These are phyloP conservation scores for Elsinoe perseae DNA, from an alignment of 2,329 filamentous ascomycete genomes.

Conservation along the genomic window DNA sequence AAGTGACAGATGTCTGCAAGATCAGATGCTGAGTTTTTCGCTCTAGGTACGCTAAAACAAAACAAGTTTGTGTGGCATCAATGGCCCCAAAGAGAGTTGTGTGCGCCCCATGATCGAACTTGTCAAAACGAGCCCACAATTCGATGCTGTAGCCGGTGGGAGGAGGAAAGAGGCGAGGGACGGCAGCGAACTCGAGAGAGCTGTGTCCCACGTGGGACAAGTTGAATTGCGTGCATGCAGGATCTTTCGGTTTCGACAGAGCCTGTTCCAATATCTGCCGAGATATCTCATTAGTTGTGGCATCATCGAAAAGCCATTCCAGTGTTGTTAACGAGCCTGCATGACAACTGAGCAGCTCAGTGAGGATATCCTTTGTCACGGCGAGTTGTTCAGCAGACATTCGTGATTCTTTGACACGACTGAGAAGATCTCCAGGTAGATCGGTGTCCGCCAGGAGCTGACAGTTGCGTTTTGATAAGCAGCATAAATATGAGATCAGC, in stretches of 20 bases:
- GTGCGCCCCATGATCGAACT: constrained; percentile 75
- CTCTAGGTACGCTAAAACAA: constrained; percentile 87
- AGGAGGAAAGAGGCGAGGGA: constrained; percentile 80
- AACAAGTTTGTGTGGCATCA: constrained; percentile 85
- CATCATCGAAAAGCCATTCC: constrained; percentile 56
- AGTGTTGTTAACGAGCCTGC: constrained; percentile 44
- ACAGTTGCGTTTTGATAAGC: background rate
- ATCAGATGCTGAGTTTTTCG: constrained; percentile 91
- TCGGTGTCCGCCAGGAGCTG: background rate
- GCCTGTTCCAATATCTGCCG: constrained; percentile 67
- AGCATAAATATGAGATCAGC: background rate
- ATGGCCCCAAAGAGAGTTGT: constrained; percentile 96
- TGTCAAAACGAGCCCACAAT: constrained; percentile 81
- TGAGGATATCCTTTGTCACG: background rate
- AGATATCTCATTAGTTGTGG: constrained; percentile 43
- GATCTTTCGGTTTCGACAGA: constrained; percentile 65
- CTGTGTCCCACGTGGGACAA: constrained; percentile 79
- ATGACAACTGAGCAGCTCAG: background rate
- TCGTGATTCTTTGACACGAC: background rate
- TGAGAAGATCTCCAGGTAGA: background rate
- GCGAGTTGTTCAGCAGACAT: background rate
- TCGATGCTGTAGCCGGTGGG: constrained; percentile 79
- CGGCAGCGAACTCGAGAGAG: constrained; percentile 79
- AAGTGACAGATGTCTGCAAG: constrained; percentile 86
- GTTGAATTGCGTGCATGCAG: constrained; percentile 89